These are phyloP conservation scores for Hondaea fermentalgiana DNA, from an alignment of 108 stramenopile genomes.

Conservation along the genomic window DNA sequence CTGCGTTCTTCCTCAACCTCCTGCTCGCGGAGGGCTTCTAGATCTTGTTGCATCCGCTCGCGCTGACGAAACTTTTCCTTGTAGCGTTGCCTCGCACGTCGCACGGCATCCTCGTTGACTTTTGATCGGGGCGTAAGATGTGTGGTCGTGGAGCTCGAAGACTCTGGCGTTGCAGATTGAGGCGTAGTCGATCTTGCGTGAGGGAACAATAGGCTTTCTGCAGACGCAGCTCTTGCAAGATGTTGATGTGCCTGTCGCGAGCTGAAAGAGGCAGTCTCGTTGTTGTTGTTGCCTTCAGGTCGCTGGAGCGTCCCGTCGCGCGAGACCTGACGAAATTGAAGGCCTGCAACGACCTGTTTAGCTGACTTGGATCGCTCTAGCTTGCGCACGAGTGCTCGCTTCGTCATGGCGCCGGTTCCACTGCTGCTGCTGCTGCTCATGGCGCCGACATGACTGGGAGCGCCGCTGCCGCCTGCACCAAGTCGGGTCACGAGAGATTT, in stretches of 20 bases:
- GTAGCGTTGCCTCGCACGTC: not conserved
- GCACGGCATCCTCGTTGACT: not conserved
- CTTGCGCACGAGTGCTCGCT: not conserved
- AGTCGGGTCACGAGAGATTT: not conserved
- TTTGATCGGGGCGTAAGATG: not conserved
- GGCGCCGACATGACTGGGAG: too few species aligned
- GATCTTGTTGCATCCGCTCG: not conserved
- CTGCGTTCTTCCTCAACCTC: not conserved
- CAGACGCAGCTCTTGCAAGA: too few species aligned
- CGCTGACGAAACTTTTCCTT: not conserved
- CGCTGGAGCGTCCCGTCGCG: not conserved
- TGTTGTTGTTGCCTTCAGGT: not conserved
- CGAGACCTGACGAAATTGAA: not conserved
- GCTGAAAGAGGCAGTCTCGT: not conserved
- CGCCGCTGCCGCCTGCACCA: not conserved
- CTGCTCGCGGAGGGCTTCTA: not conserved
- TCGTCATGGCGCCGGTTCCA: not conserved
- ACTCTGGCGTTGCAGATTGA: too few species aligned
- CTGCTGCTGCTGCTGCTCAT: not conserved
- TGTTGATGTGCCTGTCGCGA: not conserved
- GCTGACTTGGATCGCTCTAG: not conserved
- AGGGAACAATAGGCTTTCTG: too few species aligned
- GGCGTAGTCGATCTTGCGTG: too few species aligned
- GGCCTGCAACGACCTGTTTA: not conserved
- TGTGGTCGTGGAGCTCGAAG: too few species aligned